Evolutionary conservation across 305 asterid genomes (phyloP).

Genomic region (Fraxinus paxiana): DNA sequence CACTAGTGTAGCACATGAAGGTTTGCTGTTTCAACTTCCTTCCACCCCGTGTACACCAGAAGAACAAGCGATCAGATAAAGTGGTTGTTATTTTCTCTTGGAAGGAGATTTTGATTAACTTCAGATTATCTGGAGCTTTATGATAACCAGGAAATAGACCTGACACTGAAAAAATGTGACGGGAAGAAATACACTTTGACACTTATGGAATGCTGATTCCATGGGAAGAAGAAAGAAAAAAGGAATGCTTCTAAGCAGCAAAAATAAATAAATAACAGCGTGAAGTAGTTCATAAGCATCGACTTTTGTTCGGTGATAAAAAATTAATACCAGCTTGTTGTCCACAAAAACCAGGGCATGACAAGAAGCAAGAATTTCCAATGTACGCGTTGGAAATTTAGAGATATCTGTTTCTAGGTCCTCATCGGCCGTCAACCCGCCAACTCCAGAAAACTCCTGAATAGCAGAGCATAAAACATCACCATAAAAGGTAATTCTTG

Average conservation of each 20-base stretch:
- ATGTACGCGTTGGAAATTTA: constrained; percentile 62
- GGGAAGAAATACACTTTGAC: not conserved
- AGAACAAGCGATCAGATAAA: not conserved
- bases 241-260: not conserved
- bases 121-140: constrained; percentile 2
- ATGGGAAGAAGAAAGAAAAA: not conserved
- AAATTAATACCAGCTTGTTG: constrained; percentile 73
- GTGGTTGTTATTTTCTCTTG: not conserved
- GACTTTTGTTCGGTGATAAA: not conserved
- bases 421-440: constrained; percentile 74
- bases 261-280: not conserved
- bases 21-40: not conserved
- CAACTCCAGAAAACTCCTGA: constrained; percentile 96
- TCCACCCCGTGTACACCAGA: not conserved
- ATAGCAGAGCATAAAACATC: constrained; percentile 22
- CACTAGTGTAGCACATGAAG: not conserved
- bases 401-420: constrained; percentile 63
- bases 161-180: not conserved
- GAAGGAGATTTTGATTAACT: not conserved
- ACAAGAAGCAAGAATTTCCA: constrained; percentile 92
- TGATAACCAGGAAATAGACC: not conserved
- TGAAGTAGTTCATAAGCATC: not conserved
- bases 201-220: not conserved
- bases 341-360: constrained; percentile 98
- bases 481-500: constrained; percentile 18